Conservation (phyloP, 345 rosid species). For the Rhodomyrtus tomentosa region DNA sequence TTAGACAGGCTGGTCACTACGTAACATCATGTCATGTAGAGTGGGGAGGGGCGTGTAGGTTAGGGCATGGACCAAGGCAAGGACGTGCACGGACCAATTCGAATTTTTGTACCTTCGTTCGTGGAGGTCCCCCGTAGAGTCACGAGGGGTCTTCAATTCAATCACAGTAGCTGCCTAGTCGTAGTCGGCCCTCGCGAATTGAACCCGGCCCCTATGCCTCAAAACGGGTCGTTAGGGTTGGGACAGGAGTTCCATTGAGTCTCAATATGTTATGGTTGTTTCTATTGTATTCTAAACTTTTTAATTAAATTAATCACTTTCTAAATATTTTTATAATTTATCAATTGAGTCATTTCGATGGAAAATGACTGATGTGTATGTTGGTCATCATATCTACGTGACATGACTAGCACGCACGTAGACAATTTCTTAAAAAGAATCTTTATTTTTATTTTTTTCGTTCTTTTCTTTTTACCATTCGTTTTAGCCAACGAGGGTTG, state of each 20-base stretch:
- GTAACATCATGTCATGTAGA: neutral
- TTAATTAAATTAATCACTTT: accelerated
- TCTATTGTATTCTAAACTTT: too few relatives aligned
- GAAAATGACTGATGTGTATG: too few relatives aligned
- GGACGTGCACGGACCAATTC: neutral
- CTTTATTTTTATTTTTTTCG: too few relatives aligned
- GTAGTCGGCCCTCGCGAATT: neutral
- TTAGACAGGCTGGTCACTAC: neutral
- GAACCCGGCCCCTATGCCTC: neutral
- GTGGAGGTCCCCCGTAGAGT: neutral
- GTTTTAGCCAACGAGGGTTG: too few relatives aligned
- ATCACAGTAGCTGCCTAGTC: neutral
- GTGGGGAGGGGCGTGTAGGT: neutral
- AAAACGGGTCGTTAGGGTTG: neutral
- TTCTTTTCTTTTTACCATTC: too few relatives aligned
- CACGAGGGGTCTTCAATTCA: neutral
- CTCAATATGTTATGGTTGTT: too few relatives aligned
- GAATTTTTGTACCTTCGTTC: neutral
- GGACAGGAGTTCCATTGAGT: neutral
- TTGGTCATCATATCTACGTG: too few relatives aligned
- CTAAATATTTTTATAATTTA: too few relatives aligned
- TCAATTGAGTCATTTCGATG: too few relatives aligned
- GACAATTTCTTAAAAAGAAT: too few relatives aligned
- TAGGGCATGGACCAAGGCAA: neutral
- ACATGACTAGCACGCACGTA: too few relatives aligned